Conservation (phyloP, 441 rosid species). For the Cnidoscolus chayamansa region DNA sequence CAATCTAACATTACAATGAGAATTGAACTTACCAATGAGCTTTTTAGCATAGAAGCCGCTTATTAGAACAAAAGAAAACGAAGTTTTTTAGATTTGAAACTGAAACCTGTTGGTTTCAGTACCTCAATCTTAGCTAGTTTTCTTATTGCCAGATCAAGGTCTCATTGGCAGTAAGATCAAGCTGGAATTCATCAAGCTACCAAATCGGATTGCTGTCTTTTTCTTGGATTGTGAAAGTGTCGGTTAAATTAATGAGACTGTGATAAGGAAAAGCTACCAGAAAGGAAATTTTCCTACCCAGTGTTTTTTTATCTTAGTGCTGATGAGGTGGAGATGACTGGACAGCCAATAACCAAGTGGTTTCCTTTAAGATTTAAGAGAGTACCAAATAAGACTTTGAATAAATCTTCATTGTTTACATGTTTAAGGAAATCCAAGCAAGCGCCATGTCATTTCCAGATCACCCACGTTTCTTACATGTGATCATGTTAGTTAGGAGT, state of each 20-base stretch:
- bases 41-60: no score
- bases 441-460: conserved; percentile 9
- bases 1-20: no score
- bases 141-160: no score
- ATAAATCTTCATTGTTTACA: neutral
- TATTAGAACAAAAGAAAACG: no score
- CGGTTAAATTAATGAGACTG: neutral
- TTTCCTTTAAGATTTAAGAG: neutral
- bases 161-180: no score
- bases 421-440: neutral
- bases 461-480: conserved; percentile 7
- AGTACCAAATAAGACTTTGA: neutral
- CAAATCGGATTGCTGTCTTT: neutral
- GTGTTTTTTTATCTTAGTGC: neutral
- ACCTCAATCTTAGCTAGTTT: no score
- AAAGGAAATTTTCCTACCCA: neutral
- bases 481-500: neutral
- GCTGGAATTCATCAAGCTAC: conserved; percentile 13
- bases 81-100: no score
- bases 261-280: neutral
- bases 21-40: no score
- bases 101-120: no score
- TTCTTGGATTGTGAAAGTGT: conserved; percentile 3
- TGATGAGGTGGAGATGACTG: conserved; percentile 14
- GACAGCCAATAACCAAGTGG: conserved; percentile 5